Evolutionary conservation across 345 rosid genomes (phyloP).

Genomic region (Euphorbia pulcherrima): DNA sequence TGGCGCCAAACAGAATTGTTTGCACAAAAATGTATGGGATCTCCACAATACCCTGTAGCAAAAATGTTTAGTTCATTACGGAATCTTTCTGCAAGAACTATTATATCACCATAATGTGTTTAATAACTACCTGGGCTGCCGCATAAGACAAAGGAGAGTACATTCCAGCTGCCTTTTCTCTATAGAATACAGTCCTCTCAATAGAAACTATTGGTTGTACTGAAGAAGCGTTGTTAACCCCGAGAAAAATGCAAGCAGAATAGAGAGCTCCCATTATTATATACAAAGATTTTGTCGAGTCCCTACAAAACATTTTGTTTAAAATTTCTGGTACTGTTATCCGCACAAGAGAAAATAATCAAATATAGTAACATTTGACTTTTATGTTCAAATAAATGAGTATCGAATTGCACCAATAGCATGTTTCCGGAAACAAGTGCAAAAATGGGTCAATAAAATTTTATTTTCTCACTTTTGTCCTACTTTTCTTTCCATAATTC

Average conservation of each 20-base stretch:
- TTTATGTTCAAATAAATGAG: background rate
- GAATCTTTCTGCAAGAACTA: background rate
- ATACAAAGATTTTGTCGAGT: conserved; percentile 49
- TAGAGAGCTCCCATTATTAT: conserved; percentile 86
- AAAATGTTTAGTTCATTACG: background rate
- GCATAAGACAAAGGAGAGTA: conserved; percentile 74
- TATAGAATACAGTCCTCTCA: conserved; percentile 83
- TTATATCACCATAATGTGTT: background rate
- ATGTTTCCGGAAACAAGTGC: background rate
- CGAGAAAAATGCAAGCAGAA: conserved; percentile 74
- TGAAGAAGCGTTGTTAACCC: conserved; percentile 77
- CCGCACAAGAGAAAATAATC: no score
- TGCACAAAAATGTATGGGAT: conserved; percentile 70
- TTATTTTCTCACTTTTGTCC: background rate
- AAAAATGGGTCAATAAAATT: background rate
- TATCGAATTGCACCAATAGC: background rate
- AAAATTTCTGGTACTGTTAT: background rate
- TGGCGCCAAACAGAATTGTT: conserved; percentile 62
- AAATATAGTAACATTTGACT: background rate
- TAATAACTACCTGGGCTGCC: conserved; percentile 56
- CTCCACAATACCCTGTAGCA: conserved; percentile 74
- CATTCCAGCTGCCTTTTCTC: conserved; percentile 94
- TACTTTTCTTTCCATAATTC: background rate
- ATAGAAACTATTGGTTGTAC: conserved; percentile 87
- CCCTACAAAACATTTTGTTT: conserved; percentile 23